Base-by-base conservation (phyloP, 345 rosid genomes). In the Geranium brycei region DNA sequence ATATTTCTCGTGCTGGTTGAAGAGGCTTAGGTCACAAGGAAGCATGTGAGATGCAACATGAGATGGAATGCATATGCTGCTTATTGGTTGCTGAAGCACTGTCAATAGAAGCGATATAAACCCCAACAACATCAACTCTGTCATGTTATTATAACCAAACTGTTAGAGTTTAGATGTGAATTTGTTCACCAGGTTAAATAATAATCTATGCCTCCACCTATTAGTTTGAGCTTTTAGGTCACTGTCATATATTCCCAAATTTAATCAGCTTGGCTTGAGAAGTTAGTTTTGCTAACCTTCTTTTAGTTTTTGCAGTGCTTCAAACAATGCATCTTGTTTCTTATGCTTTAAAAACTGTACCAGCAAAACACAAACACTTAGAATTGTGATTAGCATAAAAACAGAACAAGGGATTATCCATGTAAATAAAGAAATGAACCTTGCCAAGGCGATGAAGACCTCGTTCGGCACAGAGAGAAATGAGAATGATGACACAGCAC, bases 91-190 rank as follows among this genome's bases (percentile, higher is more conserved):
- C 70, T 87, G 96, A 58, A 80, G 78, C 11, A 85, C 93, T 2
- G 88, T 84, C 61, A 92, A 68, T 66, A 92, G 69, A 17, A 92
- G 83, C 55, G 98, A 92, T 55, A 89, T 86, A 78, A 92, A 89
- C 56, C 98, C 98, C 1, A 92, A 75, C 31, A 92, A 89, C 98
- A 89, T 92, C 87, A 92, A 69, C 66, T 92, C 98, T 92, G 4
- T 18, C 19, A 41, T 92, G 4, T 18, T n/a, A 41, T 23, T 2
- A 23, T 23, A 23, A 2, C 28, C 28, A 23, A 23, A 23, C 28
- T 23, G 28, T 23, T 23, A 23, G 28, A 23, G 28, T 23, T 23
- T 23, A 23, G 1, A 23, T 23, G 28, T n/a, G n/a, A n/a, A n/a
- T n/a, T n/a, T n/a, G n/a, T n/a, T n/a, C n/a, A n/a, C n/a, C n/a